These are phyloP conservation scores for Symbiodinium pilosum DNA, from an alignment of 73 alveolate species.

Conservation along the genomic window DNA sequence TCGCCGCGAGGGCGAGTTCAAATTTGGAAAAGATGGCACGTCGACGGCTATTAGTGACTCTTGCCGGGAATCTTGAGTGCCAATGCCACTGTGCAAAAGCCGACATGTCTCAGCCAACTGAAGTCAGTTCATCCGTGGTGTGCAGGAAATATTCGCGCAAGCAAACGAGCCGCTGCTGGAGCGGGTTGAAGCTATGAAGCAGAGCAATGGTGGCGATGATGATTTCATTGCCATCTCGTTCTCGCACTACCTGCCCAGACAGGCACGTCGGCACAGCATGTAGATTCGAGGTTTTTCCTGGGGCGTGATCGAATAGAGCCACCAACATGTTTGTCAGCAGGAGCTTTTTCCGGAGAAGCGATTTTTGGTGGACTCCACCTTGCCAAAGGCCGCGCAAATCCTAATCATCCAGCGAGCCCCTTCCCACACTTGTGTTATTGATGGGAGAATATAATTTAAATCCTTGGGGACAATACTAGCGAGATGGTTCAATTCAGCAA, in stretches of 20 bases:
- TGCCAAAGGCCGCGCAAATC: conserved; percentile 11
- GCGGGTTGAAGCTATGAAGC: background rate
- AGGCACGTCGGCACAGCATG: background rate
- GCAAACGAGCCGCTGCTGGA: conserved; percentile 42
- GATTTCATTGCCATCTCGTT: background rate
- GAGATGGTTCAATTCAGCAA: too few species aligned
- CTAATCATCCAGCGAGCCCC: too few species aligned
- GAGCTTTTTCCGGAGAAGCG: conserved; percentile 83
- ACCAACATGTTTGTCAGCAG: background rate
- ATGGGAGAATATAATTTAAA: too few species aligned
- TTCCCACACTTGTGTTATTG: too few species aligned
- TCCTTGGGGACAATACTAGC: too few species aligned
- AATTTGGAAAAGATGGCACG: conserved; percentile 39
- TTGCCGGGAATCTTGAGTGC: background rate
- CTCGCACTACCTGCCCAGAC: conserved; percentile 81
- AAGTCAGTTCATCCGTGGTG: too few species aligned
- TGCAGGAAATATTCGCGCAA: conserved; percentile 67
- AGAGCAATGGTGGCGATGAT: background rate
- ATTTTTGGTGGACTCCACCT: conserved; percentile 44
- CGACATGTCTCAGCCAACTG: too few species aligned
- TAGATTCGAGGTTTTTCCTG: background rate
- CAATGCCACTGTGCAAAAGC: too few species aligned
- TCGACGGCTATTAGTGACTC: conserved; percentile 41
- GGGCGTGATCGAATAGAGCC: background rate
- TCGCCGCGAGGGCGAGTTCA: conserved; percentile 6